phyloP scores from a whole-genome alignment of 805 yeast species.

The Scheffersomyces lignosus region DNA sequence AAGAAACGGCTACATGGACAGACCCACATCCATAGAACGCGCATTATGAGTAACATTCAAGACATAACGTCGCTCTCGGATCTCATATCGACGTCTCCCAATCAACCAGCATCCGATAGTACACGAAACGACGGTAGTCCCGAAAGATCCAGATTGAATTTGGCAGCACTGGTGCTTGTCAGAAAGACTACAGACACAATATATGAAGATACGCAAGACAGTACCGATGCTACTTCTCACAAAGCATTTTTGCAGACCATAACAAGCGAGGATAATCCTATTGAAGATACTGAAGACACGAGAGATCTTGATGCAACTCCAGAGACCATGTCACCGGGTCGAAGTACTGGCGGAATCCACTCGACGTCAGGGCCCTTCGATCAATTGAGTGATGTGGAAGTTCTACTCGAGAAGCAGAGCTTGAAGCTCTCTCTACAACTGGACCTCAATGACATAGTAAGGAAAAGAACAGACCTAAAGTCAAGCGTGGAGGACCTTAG shows the following conservation, averaged over 20 bases:
- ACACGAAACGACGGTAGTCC: not conserved
- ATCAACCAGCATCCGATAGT: constrained; percentile 4
- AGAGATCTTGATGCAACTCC: no score
- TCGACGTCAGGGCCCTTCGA: no score
- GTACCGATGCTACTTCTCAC: no score
- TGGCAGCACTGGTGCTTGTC: not conserved
- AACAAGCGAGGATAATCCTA: no score
- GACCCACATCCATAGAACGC: no score
- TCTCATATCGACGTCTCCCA: constrained; percentile 24
- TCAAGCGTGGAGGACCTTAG: constrained; percentile 15
- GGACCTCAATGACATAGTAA: constrained; percentile 18
- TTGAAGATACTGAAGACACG: no score
- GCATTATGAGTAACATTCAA: constrained; percentile 20
- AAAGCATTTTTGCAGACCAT: no score
- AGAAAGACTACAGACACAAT: not conserved
- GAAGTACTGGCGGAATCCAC: no score
- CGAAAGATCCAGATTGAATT: not conserved
- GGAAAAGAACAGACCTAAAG: constrained; percentile 15
- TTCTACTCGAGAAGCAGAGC: constrained; percentile 12
- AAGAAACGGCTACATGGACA: no score
- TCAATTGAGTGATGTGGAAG: constrained; percentile 5
- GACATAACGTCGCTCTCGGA: constrained; percentile 28
- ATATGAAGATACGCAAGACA: no score
- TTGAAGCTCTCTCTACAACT: constrained; percentile 13
- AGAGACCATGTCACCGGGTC: no score